Evolutionary conservation across 495 filamentous ascomycete genomes (phyloP).

Genomic region (Haplographium delicatum): DNA sequence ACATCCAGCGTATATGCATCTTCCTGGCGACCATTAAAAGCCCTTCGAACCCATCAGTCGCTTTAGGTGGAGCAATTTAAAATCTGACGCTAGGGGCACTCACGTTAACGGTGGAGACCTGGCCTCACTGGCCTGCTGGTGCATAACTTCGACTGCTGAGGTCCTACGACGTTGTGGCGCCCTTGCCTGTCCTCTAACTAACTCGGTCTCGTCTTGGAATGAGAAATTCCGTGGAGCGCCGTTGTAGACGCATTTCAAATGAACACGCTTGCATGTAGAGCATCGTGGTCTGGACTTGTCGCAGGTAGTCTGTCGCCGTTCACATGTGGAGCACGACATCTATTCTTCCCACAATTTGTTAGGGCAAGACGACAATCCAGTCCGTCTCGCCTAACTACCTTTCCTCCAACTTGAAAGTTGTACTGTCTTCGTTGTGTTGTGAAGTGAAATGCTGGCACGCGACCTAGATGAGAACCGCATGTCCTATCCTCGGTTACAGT

Average conservation of each 20-base stretch:
- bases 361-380: too few species aligned
- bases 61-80: background rate
- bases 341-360: background rate
- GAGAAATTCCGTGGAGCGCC: constrained; percentile 1
- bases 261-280: constrained; percentile 1
- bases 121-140: background rate
- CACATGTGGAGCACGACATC: constrained; percentile 4
- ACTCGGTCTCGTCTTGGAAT: constrained; percentile 7
- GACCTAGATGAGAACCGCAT: too few species aligned
- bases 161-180: constrained; percentile 5
- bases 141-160: background rate
- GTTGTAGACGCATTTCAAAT: constrained; percentile 7
- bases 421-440: too few species aligned
- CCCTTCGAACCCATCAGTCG: background rate
- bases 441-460: background rate
- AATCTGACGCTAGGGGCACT: background rate
- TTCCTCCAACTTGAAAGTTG: background rate
- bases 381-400: too few species aligned
- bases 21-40: background rate
- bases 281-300: constrained; percentile 5
- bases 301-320: constrained; percentile 2
- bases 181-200: background rate
- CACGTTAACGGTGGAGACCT: background rate
- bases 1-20: background rate
- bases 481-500: too few species aligned